Base-by-base conservation (phyloP, 257 asterid species). In the Jaltomata sinuosa region DNA sequence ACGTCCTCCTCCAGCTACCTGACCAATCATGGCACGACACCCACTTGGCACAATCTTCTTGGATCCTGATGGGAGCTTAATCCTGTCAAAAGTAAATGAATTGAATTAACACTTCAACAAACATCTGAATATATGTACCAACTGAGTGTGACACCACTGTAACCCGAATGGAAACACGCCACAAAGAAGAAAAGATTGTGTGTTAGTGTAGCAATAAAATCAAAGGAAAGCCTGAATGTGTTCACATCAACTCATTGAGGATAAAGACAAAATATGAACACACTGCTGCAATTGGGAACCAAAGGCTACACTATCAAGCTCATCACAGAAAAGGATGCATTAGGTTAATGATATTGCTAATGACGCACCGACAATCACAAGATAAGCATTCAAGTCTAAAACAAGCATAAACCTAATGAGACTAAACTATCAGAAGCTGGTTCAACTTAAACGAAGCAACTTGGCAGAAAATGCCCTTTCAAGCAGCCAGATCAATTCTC, bases 1-100 rank as follows among this genome's bases (percentile, higher is more conserved):
- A 36, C 97, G 86, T 2, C 97, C 97, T 40, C 97, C 97, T 47
- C 97, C 97, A 1, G 97, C 97, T 68, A 94, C 97, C 86, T 94
- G 97, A 7, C 97, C 97, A 80, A 94, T 87, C 97, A 92, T 94
- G n/a, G 97, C 97, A 55, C 97, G 89, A 31, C 97, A 94, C 0
- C 90, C 95, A 85, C 97, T 92, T 6, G 94, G 95, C 5, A 94
- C 93, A 18, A 94, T 91, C 87, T 94, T 94, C 94, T 94, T 94
- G 9, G 97, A 85, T 69, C 97, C 97, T 29, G 97, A 94, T 6
- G 97, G 97, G 9, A 94, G 94, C 93, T 94, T 94, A 55, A 94
- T 74, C 88, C 95, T 93, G 85, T 47, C 67, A 79, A 76, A 15
- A 77, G 81, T 77, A 49, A 49, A 32, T 32, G 50, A 77, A 77